Evolutionary conservation across 371 early-diverging fungal species (phyloP).

Genomic region (Mucor racemosus): DNA sequence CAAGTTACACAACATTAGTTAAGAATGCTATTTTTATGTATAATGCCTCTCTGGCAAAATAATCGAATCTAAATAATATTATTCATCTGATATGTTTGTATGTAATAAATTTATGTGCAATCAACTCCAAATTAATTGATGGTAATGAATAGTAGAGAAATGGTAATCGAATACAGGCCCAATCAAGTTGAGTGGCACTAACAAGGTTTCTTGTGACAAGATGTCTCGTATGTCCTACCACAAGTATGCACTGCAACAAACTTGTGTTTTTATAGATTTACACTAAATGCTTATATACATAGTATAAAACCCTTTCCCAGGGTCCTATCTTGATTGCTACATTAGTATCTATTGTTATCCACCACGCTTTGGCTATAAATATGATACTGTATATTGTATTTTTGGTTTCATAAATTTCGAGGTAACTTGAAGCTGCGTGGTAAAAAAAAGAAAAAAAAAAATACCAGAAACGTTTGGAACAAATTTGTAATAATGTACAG

Average conservation of each 20-base stretch:
- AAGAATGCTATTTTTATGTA: neutral
- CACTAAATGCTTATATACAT: neutral
- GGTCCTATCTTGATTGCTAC: neutral
- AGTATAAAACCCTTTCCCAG: neutral
- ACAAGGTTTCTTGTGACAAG: neutral
- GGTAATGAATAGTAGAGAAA: too few species aligned
- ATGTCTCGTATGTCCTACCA: neutral
- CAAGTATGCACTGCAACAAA: neutral
- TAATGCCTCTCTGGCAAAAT: neutral
- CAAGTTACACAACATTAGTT: constrained; percentile 6
- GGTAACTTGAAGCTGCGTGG: neutral
- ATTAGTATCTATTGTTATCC: neutral
- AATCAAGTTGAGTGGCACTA: neutral
- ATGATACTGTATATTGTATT: neutral
- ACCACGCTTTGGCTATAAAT: neutral
- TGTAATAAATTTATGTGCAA: too few species aligned
- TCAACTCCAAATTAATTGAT: too few species aligned
- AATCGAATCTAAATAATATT: too few species aligned
- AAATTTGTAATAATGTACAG: neutral
- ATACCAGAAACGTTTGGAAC: neutral
- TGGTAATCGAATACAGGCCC: too few species aligned
- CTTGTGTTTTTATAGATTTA: neutral
- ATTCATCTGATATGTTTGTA: neutral
- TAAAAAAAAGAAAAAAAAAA: neutral
- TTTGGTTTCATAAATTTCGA: neutral